phyloP scores from a whole-genome alignment of 345 rosid genomes.

The Aquilaria malaccensis region DNA sequence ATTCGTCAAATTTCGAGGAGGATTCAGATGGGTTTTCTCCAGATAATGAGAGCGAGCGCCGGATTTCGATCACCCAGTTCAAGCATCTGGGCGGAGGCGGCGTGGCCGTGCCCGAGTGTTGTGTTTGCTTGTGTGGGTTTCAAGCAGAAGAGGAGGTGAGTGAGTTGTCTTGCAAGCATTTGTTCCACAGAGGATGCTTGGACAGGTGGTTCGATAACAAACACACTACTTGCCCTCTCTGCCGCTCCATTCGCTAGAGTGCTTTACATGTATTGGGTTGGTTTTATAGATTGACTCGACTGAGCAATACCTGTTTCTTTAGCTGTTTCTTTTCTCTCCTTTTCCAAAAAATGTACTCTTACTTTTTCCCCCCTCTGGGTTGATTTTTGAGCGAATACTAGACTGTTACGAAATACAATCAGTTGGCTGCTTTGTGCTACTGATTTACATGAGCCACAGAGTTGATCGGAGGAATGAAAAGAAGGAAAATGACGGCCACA shows the following conservation, averaged over 20 bases:
- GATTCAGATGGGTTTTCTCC: constrained; percentile 14
- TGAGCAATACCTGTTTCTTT: background rate
- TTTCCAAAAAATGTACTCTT: background rate
- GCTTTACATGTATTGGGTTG: no score
- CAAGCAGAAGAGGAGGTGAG: constrained; percentile 76
- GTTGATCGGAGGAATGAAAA: no score
- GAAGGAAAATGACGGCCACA: no score
- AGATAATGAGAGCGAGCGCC: constrained; percentile 21
- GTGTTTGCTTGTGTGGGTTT: constrained; percentile 73
- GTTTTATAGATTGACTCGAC: no score
- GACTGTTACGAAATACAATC: no score
- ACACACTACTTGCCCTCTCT: constrained; percentile 66
- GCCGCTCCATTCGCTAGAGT: constrained; percentile 50
- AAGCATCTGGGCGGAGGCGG: constrained; percentile 25
- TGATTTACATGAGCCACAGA: no score
- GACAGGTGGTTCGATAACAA: constrained; percentile 66
- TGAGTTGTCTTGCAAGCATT: constrained; percentile 81
- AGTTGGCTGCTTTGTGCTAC: no score
- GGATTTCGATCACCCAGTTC: constrained; percentile 47
- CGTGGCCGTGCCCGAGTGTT: constrained; percentile 32
- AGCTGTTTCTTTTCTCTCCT: background rate
- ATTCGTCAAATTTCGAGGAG: constrained; percentile 15
- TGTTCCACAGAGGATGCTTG: constrained; percentile 67
- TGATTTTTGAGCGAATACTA: constrained; percentile 12
- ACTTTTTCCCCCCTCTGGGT: constrained; percentile 1